Evolutionary conservation across 345 rosid genomes (phyloP), one percentile per base, ranked within the genome.

Genomic region (Lumnitzera littorea): DNA sequence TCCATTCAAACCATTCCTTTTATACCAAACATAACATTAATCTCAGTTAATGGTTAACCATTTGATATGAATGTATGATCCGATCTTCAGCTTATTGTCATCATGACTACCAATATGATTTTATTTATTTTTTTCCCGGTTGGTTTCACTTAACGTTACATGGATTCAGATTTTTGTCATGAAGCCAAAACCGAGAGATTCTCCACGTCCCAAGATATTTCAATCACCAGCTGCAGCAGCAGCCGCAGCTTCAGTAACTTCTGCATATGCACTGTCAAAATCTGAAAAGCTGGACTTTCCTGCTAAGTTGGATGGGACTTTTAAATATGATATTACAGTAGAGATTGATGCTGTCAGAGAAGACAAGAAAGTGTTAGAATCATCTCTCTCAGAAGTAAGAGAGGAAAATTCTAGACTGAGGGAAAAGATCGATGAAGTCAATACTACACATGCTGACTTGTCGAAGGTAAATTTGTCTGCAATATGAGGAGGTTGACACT

Each of bases 141-240:
- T 58, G 25, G 62, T 63, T 68, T 51, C 36, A 46, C 11, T 49
- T 31, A 25, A 60, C 20, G 53, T 52, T 52, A 54, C 50, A 49
- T 56, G 41, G 55, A 67, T 54, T 0, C 68, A 94, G 99, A 87
- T 94, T 67, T 94, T 79, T 57, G 72, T 79, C 62, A 80, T 90
- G 96, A 84, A 80, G 73, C 84, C 89, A 51, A 90, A 82, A 74
- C 85, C 89, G 15, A 76, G 76, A 64, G 82, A 84, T 55, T 66
- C 78, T 20, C 68, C 66, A 14, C 91, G 66, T 23, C 97, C 92
- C 46, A 90, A 88, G 81, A 36, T 90, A 73, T 88, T 79, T 49
- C 86, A 80, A 79, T 94, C 99, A 52, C 95, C 97, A 50, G 99
- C 99, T 56, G 97, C 99, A 0, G 99, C 99, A 1, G 98, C 97